Conservation (phyloP, 352 stramenopile species). For the Pythium insidiosum region DNA sequence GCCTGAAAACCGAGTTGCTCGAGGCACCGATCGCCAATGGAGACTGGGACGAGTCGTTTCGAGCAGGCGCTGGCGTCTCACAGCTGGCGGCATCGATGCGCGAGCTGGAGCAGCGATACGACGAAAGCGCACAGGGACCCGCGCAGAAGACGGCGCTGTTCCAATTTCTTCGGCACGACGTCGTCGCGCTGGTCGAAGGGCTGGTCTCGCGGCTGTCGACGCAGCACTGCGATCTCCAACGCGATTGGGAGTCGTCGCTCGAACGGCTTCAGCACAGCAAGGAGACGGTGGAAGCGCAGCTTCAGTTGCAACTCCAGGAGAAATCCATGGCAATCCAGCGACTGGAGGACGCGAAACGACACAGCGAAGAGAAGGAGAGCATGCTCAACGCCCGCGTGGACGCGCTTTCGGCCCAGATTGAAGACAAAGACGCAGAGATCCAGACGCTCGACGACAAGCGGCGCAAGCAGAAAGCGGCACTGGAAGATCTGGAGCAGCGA, state of each 20-base stretch:
- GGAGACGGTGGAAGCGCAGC: slow-evolving; percentile 27
- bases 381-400: slow-evolving; percentile 27
- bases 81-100: slow-evolving; percentile 23
- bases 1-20: slow-evolving; percentile 28
- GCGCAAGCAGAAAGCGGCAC: slow-evolving; percentile 10
- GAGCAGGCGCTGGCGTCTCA: neutral
- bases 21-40: slow-evolving; percentile 28
- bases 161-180: slow-evolving; percentile 53
- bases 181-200: slow-evolving; percentile 37
- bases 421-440: slow-evolving; percentile 28
- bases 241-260: slow-evolving; percentile 18
- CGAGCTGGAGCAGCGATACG: slow-evolving; percentile 44
- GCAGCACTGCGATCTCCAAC: slow-evolving; percentile 13
- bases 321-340: slow-evolving; percentile 36
- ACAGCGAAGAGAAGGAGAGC: slow-evolving; percentile 47
- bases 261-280: slow-evolving; percentile 30
- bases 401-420: slow-evolving; percentile 25
- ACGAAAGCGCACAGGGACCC: slow-evolving; percentile 44
- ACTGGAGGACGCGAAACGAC: slow-evolving; percentile 31
- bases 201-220: slow-evolving; percentile 32
- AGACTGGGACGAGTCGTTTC: slow-evolving; percentile 26
- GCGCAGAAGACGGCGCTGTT: slow-evolving; percentile 64
- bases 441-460: slow-evolving; percentile 28
- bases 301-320: slow-evolving; percentile 33
- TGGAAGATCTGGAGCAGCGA: slow-evolving; percentile 23